phyloP scores from a whole-genome alignment of 345 rosid genomes.

The Corchorus olitorius region DNA sequence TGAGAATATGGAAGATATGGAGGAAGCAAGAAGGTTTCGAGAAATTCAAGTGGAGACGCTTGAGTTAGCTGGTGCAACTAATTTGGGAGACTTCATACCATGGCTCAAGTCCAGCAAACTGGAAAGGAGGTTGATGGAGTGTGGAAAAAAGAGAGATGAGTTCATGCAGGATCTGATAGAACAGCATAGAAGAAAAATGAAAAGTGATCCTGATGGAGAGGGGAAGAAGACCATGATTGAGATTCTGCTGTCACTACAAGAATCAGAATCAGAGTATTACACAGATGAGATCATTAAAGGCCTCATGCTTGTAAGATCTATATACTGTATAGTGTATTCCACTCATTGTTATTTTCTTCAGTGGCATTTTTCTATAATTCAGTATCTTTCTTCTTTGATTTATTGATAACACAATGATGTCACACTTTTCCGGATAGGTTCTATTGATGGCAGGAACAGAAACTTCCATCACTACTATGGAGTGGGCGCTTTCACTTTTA shows the following conservation, averaged over 20 bases:
- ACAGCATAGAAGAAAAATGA: slow-evolving; percentile 36
- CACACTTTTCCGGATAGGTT: background rate
- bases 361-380: background rate
- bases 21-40: slow-evolving; percentile 40
- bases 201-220: background rate
- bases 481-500: slow-evolving; percentile 46
- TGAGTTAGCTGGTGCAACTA: slow-evolving; percentile 31
- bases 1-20: slow-evolving; percentile 34
- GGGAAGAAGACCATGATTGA: slow-evolving; percentile 51
- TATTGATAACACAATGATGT: background rate
- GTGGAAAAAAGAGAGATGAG: slow-evolving; percentile 36
- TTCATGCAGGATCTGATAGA: slow-evolving; percentile 57
- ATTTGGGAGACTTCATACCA: slow-evolving; percentile 55
- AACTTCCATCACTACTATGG: slow-evolving; percentile 35
- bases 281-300: slow-evolving; percentile 55
- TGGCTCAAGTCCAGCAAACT: slow-evolving; percentile 39
- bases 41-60: slow-evolving; percentile 40
- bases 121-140: slow-evolving; percentile 32
- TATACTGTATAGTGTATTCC: background rate
- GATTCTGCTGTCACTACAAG: slow-evolving; percentile 46
- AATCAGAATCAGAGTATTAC: slow-evolving; percentile 44
- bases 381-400: background rate
- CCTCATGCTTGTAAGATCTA: slow-evolving; percentile 39
- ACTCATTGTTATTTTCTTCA: background rate
- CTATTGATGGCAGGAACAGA: slow-evolving; percentile 36